Conservation (phyloP, 352 stramenopile genomes). For the Pythium utonaiense region DNA sequence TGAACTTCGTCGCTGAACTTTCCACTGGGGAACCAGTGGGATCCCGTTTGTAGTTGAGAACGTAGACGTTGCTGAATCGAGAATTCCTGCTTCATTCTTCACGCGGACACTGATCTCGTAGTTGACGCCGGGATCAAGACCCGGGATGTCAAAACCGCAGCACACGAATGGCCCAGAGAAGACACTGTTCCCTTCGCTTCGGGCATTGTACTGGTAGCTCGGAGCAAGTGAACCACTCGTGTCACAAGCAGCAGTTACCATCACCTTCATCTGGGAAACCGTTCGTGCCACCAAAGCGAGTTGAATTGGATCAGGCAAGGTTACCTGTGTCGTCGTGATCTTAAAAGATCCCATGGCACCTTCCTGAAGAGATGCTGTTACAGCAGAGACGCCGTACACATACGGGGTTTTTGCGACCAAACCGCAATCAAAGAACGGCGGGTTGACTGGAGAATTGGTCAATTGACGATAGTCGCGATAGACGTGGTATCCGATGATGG, state of each 20-base stretch:
- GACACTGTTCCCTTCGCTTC: slow-evolving; percentile 10
- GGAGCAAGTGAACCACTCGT: slow-evolving; percentile 25
- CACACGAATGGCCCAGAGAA: slow-evolving; percentile 37
- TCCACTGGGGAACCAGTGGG: slow-evolving; percentile 19
- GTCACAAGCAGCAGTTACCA: slow-evolving; percentile 34
- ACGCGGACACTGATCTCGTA: slow-evolving; percentile 35
- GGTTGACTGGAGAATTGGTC: slow-evolving; percentile 23
- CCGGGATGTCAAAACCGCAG: slow-evolving; percentile 34
- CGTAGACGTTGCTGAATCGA: slow-evolving; percentile 15
- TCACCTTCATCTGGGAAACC: slow-evolving; percentile 36
- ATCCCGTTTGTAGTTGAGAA: slow-evolving; percentile 36
- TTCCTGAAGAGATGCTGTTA: slow-evolving; percentile 36
- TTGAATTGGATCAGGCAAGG: slow-evolving; percentile 25
- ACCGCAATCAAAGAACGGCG: slow-evolving; percentile 45
- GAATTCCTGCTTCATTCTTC: slow-evolving; percentile 25
- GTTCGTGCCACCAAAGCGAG: slow-evolving; percentile 21
- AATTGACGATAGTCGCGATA: slow-evolving; percentile 56
- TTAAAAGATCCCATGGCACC: slow-evolving; percentile 30
- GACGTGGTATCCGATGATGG: slow-evolving; percentile 45
- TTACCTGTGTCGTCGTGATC: slow-evolving; percentile 29
- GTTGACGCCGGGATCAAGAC: slow-evolving; percentile 17
- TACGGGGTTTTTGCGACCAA: slow-evolving; percentile 35
- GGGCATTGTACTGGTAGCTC: slow-evolving; percentile 40
- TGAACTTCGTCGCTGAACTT: slow-evolving; percentile 32
- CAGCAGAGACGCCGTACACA: slow-evolving; percentile 41